Conservation (phyloP, 768 basidiomycete species). For the Amanita rimosa region DNA sequence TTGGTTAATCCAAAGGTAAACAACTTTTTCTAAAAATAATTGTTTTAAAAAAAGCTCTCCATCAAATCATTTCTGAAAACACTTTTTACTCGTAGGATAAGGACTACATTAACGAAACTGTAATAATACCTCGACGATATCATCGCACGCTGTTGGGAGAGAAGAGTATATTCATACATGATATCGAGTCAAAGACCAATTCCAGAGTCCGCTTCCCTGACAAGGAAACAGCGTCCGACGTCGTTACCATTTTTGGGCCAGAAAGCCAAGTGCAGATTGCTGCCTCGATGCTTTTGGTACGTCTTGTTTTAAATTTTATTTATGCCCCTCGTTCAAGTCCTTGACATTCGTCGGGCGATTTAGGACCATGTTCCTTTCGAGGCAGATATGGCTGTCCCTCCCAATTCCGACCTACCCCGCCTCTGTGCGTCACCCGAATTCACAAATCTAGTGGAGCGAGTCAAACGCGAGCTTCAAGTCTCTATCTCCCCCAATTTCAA, state of each 20-base stretch:
- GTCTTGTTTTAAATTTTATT: conserved; percentile 15
- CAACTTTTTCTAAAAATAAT: no score
- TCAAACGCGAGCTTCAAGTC: conserved; percentile 92
- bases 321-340: not conserved
- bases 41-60: not conserved
- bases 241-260: conserved; percentile 93
- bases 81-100: conserved; percentile 60
- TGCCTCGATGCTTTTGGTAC: conserved; percentile 85
- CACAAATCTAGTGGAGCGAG: conserved; percentile 70
- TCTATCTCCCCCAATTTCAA: conserved; percentile 79
- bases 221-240: conserved; percentile 89
- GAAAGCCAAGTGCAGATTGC: conserved; percentile 97
- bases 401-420: conserved; percentile 65
- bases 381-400: conserved; percentile 87
- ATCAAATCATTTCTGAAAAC: not conserved
- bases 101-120: conserved; percentile 89
- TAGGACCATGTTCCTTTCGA: conserved; percentile 97
- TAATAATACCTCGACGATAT: conserved; percentile 89
- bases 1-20: conserved; percentile 89
- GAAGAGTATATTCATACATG: conserved; percentile 93
- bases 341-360: conserved; percentile 5
- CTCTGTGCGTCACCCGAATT: conserved; percentile 78
- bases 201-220: conserved; percentile 88
- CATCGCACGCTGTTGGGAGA: conserved; percentile 93
- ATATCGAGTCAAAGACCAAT: conserved; percentile 95